Evolutionary conservation across 805 yeast species (phyloP), one percentile per base, ranked within the genome.

Genomic region (Ogataea haglerorum): DNA sequence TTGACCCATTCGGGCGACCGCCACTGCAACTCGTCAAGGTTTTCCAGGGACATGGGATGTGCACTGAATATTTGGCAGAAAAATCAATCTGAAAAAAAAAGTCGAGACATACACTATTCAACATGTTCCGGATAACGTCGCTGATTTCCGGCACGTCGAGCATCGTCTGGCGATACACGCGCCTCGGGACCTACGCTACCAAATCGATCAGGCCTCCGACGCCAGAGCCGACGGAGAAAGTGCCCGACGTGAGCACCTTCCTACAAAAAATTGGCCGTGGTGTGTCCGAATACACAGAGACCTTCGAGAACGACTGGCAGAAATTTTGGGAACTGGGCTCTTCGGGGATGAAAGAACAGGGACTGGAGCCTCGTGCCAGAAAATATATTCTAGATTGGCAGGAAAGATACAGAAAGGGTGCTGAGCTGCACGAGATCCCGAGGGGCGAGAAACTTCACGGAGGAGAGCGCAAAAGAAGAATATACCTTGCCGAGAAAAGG

Each of bases 1-100:
- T 89, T 95, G 48, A 93, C 88, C 95, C 96, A 93, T 62, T 93
- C 99, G 1, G 99, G 98, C 3, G 93, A 83, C 50, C 90, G 78
- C 99, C 99, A 93, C 61, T 90, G 98, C 30, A 93, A 73, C 55
- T 91, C 97, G 57, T 90, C 97, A 19, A 90, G 68, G 22, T 36
- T 71, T 52, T 30, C 52, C 47, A 17, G 31, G 3, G 50, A 25
- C 53, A 46, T 51, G 32, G 18, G n/a, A 10, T 6, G 25, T 16
- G 27, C 27, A 21, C 26, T 31, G 30, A n/a, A 8, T 31, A 12
- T 32, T 19, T 27, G 31, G 30, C 25, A 35, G 26, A 34, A 22
- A 24, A 25, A 36, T 19, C 10, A 26, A 19, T 19, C 9, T 21
- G 36, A 30, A 28, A 38, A 38, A 25, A 21, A 32, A 33, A 33